phyloP scores from a whole-genome alignment of 805 yeast genomes.

The Debaryomyces maramus region DNA sequence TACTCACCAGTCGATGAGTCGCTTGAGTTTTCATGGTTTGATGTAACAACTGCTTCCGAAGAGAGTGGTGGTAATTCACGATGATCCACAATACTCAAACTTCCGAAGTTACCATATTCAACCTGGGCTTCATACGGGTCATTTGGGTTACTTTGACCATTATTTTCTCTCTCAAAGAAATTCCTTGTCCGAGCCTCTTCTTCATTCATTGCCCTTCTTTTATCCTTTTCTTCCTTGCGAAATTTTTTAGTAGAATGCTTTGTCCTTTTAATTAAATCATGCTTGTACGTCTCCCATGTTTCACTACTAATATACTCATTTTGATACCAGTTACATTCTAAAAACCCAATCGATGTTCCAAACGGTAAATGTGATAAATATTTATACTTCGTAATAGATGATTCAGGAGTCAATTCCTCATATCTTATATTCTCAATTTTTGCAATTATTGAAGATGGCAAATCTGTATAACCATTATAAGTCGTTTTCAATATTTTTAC shows the following conservation, averaged over 20 bases:
- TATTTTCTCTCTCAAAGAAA: conserved; percentile 61
- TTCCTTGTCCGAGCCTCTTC: conserved; percentile 58
- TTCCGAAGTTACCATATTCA: conserved; percentile 27
- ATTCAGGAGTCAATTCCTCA: conserved; percentile 63
- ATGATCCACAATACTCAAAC: conserved; percentile 38
- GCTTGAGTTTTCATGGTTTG: conserved; percentile 5
- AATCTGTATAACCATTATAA: conserved; percentile 57
- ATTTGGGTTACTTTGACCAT: conserved; percentile 27
- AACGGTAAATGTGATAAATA: conserved; percentile 79
- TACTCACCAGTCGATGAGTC: conserved; percentile 19
- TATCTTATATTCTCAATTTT: conserved; percentile 68
- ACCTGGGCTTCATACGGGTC: conserved; percentile 11
- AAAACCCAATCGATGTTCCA: conserved; percentile 79
- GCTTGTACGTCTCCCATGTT: conserved; percentile 47
- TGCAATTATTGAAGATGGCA: conserved; percentile 66
- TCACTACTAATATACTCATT: conserved; percentile 33
- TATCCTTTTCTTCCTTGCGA: conserved; percentile 60
- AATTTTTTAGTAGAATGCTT: conserved; percentile 49
- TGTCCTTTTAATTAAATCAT: conserved; percentile 59
- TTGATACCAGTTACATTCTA: conserved; percentile 80
- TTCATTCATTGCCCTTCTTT: conserved; percentile 53
- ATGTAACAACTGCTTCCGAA: conserved; percentile 1
- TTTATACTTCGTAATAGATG: conserved; percentile 60
- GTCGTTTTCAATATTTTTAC: conserved; percentile 65
- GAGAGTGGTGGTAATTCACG: conserved; percentile 36